Base-by-base conservation (phyloP, 1,139 yeast genomes). In the Hyphopichia wangnamkhiaoensis region DNA sequence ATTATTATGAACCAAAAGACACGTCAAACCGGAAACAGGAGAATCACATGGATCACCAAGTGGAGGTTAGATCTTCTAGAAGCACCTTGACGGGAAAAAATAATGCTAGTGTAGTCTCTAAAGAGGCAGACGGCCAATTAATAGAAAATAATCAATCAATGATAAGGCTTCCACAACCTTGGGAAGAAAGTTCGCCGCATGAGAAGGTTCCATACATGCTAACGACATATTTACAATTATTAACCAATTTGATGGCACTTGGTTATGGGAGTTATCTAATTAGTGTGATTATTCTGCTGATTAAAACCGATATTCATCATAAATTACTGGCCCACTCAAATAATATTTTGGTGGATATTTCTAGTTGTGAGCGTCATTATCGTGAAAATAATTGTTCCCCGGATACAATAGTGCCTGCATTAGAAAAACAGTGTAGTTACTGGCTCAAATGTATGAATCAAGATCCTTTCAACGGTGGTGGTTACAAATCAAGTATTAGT, bases 371-470 rank as follows among this genome's bases (percentile, higher is more conserved):
- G 15, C 59, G 74, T 23, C 61, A 74, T 10, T 84, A 78, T 54
- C 44, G 59, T 31, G 77, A 69, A 12, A 84, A 84, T 56, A 61
- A 68, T 29, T 84, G 93, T 54, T 66, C 66, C 16, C 82, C 83
- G 1, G 79, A 68, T 3, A 60, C 68, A 3, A 61, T 79, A n/a
- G 81, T 75, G 0, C 86, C 90, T 0, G 84, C 82, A 2, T 53
- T 84, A 38, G 80, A 75, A 43, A 61, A 63, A 15, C 68, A 71
- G 31, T 84, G 93, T 55, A 65, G 68, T 19, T 68, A 71, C 42
- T 84, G 87, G 87, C 69, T 68, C 40, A 69, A 73, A 38, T 83
- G 91, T 50, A 81, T 82, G 82, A 68, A 67, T 37, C 77, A 75
- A 46, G 79, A 79, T 39, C 78, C 82, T 3, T 54, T 54, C 31